Evolutionary conservation across 495 filamentous ascomycete species (phyloP), one percentile per base, ranked within the genome.

Genomic region (Aspergillus diversus): DNA sequence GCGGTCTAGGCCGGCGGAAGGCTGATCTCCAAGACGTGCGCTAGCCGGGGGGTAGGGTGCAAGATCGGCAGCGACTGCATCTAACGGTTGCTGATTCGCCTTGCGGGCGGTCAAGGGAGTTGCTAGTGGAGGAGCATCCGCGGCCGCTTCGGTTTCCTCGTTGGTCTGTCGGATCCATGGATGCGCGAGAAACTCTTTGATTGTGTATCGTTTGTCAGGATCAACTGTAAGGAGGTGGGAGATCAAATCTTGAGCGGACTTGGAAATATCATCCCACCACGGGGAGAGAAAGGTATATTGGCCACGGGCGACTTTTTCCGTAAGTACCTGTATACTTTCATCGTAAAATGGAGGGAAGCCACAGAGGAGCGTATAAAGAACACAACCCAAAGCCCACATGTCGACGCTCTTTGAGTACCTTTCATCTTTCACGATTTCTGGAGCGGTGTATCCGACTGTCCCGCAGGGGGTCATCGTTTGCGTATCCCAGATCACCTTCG

Each of bases 381-480:
- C 95, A 76, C 95, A 99, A 11, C 95, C 95, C 42, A 99, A 76
- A 12, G 95, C 95, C 95, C 95, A 99, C 95, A 99, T 99, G 66
- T 99, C 95, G 46, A 99, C 95, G 68, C 92, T 93, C 81, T 98
- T 99, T 7, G 95, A 98, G 70, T 99, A 99, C 42, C 94, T 87
- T 74, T 99, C 95, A 77, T 99, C 95, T 77, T 98, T 98, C 57
- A 99, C 95, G 55, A 99, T 99, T 75, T 99, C 95, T 5, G 95
- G 95, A n/a, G 95, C 95, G 15, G 95, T 98, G 74, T 99, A 99
- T 34, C 95, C 95, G 58, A 98, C 95, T 4, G 95, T 99, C 35
- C 95, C 95, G 75, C 95, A 99, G 21, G 95, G 95, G 3, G 95
- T 99, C 92, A 97, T 97, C n/a, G 95, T 99, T 71, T 96, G 91